Evolutionary conservation across 2,329 filamentous ascomycete species (phyloP).

Genomic region (Madurella fahalii): DNA sequence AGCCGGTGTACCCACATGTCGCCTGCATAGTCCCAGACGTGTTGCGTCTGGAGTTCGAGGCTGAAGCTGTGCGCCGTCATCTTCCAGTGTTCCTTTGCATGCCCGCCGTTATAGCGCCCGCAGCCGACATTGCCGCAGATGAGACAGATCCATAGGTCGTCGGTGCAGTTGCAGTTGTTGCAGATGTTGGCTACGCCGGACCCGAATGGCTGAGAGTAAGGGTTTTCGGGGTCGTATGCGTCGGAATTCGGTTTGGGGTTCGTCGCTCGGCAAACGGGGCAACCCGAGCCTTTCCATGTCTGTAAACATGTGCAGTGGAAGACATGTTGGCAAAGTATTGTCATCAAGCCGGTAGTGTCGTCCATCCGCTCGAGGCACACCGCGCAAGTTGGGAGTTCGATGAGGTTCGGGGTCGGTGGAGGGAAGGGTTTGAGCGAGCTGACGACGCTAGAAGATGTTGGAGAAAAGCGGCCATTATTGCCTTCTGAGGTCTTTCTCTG

Average conservation of each 20-base stretch:
- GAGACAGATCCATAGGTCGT: conserved; percentile 91
- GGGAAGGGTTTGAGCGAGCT: conserved; percentile 56
- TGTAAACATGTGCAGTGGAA: conserved; percentile 96
- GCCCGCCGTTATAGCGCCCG: conserved; percentile 87
- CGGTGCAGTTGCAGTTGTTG: conserved; percentile 70
- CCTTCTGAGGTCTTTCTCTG: conserved; percentile 19
- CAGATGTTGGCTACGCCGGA: conserved; percentile 66
- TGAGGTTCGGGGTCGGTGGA: conserved; percentile 71
- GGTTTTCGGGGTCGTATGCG: conserved; percentile 46
- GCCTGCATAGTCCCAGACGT: conserved; percentile 96
- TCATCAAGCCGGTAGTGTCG: conserved; percentile 89
- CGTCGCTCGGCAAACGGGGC: conserved; percentile 91
- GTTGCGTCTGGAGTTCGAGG: conserved; percentile 87
- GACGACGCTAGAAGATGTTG: conserved; percentile 38
- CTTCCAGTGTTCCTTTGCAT: conserved; percentile 92
- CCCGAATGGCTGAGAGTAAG: conserved; percentile 53
- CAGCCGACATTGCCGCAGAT: conserved; percentile 92
- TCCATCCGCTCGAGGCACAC: conserved; percentile 98
- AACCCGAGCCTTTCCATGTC: conserved; percentile 92
- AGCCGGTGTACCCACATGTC: conserved; percentile 95
- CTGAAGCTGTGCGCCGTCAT: conserved; percentile 85
- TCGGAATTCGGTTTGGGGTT: conserved; percentile 38
- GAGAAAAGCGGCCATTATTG: conserved; percentile 56
- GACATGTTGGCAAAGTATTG: conserved; percentile 94
- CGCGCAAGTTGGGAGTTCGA: conserved; percentile 91